Evolutionary conservation across 2,329 filamentous ascomycete genomes (phyloP).

Genomic region (Orbilia javanica): DNA sequence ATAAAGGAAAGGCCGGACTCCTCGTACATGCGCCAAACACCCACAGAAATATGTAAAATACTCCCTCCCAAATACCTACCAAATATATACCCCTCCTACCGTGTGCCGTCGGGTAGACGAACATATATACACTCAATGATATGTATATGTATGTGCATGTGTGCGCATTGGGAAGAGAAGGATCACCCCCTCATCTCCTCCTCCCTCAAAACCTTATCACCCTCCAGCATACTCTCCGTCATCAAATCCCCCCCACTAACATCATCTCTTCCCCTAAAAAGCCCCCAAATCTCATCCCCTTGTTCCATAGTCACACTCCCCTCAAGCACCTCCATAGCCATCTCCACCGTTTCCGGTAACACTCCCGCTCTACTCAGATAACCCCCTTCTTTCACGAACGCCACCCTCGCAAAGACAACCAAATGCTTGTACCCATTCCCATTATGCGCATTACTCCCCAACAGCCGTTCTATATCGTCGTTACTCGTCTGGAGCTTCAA

Average conservation of each 20-base stretch:
- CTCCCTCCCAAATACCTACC: neutral
- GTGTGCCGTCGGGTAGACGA: neutral
- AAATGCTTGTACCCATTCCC: conserved; percentile 55
- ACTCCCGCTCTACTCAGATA: conserved; percentile 32
- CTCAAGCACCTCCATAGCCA: conserved; percentile 55
- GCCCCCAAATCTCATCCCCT: conserved; percentile 57
- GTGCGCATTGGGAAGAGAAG: neutral
- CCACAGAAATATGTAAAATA: neutral
- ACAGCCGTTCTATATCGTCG: conserved; percentile 32
- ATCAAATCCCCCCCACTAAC: conserved; percentile 38
- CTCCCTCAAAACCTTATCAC: conserved; percentile 44
- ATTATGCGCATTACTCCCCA: conserved; percentile 37
- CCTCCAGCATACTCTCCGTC: conserved; percentile 58
- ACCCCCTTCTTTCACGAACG: conserved; percentile 38
- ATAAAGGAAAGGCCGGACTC: neutral
- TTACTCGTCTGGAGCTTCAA: conserved; percentile 39
- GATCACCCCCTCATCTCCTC: conserved; percentile 44
- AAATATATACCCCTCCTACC: neutral
- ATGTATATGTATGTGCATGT: neutral
- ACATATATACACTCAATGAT: neutral
- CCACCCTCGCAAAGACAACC: conserved; percentile 46
- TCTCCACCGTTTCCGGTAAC: conserved; percentile 34
- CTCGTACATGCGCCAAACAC: neutral
- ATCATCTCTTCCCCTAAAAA: conserved; percentile 41
- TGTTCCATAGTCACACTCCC: conserved; percentile 52